Conservation (phyloP, 805 yeast genomes). For the Saccharomycopsis oosterbeekiorum region DNA sequence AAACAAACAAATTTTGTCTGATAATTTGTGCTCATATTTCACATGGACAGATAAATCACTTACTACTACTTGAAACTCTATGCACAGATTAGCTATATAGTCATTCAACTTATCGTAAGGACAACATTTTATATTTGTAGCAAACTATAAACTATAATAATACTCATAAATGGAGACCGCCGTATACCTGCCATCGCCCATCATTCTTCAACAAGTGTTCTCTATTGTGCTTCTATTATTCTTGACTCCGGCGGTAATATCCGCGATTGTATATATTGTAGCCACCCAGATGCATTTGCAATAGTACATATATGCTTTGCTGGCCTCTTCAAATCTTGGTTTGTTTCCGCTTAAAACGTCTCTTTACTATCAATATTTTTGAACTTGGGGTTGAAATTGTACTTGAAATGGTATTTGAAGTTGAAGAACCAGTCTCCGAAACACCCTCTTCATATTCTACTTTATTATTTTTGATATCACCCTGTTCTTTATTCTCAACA, state of each 20-base stretch:
- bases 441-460: background rate
- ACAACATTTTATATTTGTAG: background rate
- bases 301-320: background rate
- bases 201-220: background rate
- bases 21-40: too few species aligned
- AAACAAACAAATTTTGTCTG: too few species aligned
- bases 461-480: background rate
- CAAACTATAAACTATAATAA: background rate
- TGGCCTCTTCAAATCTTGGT: background rate
- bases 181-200: background rate
- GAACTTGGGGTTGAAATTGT: background rate
- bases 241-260: background rate
- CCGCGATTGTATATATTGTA: background rate
- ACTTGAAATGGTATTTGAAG: background rate
- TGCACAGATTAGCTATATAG: too few species aligned
- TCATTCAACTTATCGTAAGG: too few species aligned
- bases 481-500: background rate
- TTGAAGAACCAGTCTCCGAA: background rate
- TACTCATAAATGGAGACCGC: background rate
- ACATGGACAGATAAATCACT: too few species aligned
- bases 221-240: background rate
- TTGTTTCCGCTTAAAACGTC: background rate
- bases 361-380: background rate
- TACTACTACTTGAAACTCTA: too few species aligned
- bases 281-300: background rate